A percentile compares a stretch with the other conserved stretches of the same genome.
Conservation (phyloP, 1,139 yeast species). For the Yarrowia galli region DNA sequence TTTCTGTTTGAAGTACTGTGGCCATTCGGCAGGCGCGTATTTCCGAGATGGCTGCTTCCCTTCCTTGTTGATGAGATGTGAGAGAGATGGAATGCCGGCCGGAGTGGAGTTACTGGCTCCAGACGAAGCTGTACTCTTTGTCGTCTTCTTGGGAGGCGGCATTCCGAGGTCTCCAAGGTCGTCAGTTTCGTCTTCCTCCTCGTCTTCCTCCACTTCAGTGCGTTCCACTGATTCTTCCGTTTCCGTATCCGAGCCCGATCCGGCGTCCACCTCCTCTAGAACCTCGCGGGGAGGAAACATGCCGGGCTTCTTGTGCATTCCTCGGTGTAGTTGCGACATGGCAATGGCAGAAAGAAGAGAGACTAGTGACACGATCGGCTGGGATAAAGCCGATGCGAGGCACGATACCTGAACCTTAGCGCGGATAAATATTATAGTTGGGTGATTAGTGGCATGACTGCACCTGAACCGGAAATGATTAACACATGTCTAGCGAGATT, state of each 20-base stretch:
- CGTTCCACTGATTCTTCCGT: constrained; percentile 6
- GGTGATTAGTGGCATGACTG: neutral
- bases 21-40: constrained; percentile 36
- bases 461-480: no score
- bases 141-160: constrained; percentile 24
- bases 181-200: constrained; percentile 11
- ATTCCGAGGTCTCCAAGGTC: constrained; percentile 20
- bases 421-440: constrained; percentile 7
- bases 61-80: constrained; percentile 3
- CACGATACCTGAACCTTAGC: constrained; percentile 13
- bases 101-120: neutral
- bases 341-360: neutral
- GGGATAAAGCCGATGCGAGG: constrained; percentile 7
- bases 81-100: neutral
- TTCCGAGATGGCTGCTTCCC: neutral
- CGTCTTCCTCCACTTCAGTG: neutral
- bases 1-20: constrained; percentile 21
- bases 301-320: constrained; percentile 28
- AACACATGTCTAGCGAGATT: neutral
- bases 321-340: constrained; percentile 31
- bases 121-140: neutral
- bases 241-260: constrained; percentile 27
- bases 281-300: constrained; percentile 20
- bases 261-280: constrained; percentile 19
- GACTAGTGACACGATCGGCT: no score